Evolutionary conservation across 495 filamentous ascomycete genomes (phyloP).

Genomic region (Entonaema liquescens): DNA sequence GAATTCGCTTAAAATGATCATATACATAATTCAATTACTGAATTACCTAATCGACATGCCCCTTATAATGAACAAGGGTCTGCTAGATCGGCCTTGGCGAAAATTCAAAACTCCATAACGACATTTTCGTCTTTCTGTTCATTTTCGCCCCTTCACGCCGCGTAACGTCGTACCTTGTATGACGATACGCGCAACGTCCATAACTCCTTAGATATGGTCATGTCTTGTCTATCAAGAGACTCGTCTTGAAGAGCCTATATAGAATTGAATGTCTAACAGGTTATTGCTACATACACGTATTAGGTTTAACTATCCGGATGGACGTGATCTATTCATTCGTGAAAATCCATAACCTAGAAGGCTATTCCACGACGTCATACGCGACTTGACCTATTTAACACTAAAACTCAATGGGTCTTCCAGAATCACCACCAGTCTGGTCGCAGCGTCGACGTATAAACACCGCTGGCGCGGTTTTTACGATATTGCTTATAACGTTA

Average conservation of each 20-base stretch:
- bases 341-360: not conserved
- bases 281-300: not conserved
- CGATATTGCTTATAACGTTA: slow-evolving; percentile 19
- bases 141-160: slow-evolving; percentile 1
- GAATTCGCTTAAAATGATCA: not conserved
- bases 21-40: no score
- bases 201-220: not conserved
- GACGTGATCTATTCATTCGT: not conserved
- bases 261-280: not conserved
- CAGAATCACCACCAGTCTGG: not conserved
- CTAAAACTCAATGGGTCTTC: slow-evolving; percentile 20
- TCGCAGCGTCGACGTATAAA: slow-evolving; percentile 19
- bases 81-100: slow-evolving; percentile 20
- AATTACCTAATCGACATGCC: slow-evolving; percentile 6
- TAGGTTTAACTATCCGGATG: not conserved
- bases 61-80: not conserved
- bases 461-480: slow-evolving; percentile 16
- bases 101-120: slow-evolving; percentile 26
- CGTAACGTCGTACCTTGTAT: slow-evolving; percentile 12
- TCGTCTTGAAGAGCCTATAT: not conserved
- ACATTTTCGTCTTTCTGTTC: not conserved
- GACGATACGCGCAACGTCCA: not conserved
- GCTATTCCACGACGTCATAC: slow-evolving; percentile 13
- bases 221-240: not conserved
- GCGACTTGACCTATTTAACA: not conserved